These are phyloP conservation scores for Diddensiella caesifluorescens DNA, from an alignment of 805 yeast species.

Conservation along the genomic window DNA sequence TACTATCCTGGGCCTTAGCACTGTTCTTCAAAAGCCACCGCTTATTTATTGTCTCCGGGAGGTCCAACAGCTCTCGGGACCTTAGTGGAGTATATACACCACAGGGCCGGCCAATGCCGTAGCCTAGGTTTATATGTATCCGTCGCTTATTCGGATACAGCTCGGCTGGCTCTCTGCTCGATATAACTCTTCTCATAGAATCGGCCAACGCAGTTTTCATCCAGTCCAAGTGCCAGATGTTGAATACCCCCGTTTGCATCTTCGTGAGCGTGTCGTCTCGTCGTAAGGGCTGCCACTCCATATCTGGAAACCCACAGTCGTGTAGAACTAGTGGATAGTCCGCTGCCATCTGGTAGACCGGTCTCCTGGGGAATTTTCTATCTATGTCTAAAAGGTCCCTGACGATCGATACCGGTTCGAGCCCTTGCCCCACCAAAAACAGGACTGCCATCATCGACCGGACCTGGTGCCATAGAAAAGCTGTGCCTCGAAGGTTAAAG, in stretches of 20 bases:
- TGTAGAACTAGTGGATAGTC: slow-evolving; percentile 82
- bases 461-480: slow-evolving; percentile 97
- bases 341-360: slow-evolving; percentile 81
- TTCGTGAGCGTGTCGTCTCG: slow-evolving; percentile 12
- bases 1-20: neutral
- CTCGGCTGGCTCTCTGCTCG: slow-evolving; percentile 7
- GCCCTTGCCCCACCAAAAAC: slow-evolving; percentile 71
- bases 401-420: slow-evolving; percentile 58
- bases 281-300: slow-evolving; percentile 56
- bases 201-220: slow-evolving; percentile 50
- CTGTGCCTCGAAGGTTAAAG: slow-evolving; percentile 78
- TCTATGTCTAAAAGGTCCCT: slow-evolving; percentile 53
- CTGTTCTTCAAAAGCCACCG: slow-evolving; percentile 45
- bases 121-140: slow-evolving; percentile 57
- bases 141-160: slow-evolving; percentile 18
- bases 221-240: slow-evolving; percentile 51
- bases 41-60: slow-evolving; percentile 65
- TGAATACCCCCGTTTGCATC: slow-evolving; percentile 28
- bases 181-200: slow-evolving; percentile 40
- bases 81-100: slow-evolving; percentile 52
- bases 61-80: slow-evolving; percentile 53
- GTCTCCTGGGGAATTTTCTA: slow-evolving; percentile 54
- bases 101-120: slow-evolving; percentile 64
- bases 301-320: slow-evolving; percentile 69
- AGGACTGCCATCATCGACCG: slow-evolving; percentile 88